phyloP scores from a whole-genome alignment of 768 basidiomycete genomes.

The Paxillus rubicundulus region DNA sequence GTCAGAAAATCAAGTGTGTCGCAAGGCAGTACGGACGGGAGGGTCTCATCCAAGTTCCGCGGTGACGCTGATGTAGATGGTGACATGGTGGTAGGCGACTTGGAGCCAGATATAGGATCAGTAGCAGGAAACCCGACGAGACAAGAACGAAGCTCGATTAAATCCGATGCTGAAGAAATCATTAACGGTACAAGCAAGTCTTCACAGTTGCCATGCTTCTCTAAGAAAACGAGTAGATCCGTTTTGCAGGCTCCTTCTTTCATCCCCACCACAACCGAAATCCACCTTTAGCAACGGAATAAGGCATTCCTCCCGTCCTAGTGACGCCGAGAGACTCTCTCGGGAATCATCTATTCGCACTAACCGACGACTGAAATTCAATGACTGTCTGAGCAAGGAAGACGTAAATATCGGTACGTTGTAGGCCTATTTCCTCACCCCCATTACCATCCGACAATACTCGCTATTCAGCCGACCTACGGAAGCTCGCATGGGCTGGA shows the following conservation, averaged over 20 bases:
- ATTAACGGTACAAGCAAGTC: constrained; percentile 57
- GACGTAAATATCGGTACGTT: constrained; percentile 80
- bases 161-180: constrained; percentile 70
- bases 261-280: constrained; percentile 21
- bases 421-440: background rate
- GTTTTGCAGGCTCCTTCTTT: constrained; percentile 49
- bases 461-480: constrained; percentile 59
- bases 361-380: constrained; percentile 76
- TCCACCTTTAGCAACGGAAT: constrained; percentile 7
- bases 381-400: constrained; percentile 70
- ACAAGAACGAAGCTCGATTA: constrained; percentile 48
- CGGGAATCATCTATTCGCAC: constrained; percentile 77
- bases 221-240: constrained; percentile 51
- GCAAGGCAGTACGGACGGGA: constrained; percentile 24
- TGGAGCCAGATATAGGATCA: constrained; percentile 55
- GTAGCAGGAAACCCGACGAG: constrained; percentile 40
- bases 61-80: constrained; percentile 67
- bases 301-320: constrained; percentile 17
- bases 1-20: constrained; percentile 46
- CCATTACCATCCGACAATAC: constrained; percentile 6
- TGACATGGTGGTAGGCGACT: constrained; percentile 75
- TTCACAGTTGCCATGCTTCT: constrained; percentile 17
- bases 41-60: constrained; percentile 16
- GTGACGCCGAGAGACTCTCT: constrained; percentile 55
- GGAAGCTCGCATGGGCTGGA: constrained; percentile 93